Conservation (phyloP, 2,329 filamentous ascomycete genomes). For the Scorias spongiosa region DNA sequence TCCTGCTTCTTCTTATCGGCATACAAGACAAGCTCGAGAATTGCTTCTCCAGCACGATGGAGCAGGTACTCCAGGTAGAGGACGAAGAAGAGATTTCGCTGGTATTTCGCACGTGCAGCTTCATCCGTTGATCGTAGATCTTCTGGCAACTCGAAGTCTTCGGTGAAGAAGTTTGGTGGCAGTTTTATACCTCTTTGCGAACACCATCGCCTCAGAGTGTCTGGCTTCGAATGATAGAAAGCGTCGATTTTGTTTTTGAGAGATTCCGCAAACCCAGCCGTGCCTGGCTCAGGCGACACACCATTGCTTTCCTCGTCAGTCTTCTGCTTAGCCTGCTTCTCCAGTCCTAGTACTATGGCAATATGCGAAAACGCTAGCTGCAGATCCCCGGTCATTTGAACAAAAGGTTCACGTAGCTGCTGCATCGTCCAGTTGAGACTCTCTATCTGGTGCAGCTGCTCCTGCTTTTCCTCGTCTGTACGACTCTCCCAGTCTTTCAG, state of each 20-base stretch:
- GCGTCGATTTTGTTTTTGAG: constrained; percentile 38
- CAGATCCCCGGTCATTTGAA: constrained; percentile 45
- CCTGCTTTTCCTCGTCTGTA: constrained; percentile 6
- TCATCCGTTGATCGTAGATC: constrained; percentile 27
- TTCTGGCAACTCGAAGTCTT: constrained; percentile 33
- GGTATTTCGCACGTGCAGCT: constrained; percentile 46
- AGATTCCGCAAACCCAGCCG: constrained; percentile 39
- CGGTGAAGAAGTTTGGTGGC: constrained; percentile 36
- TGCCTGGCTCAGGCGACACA: constrained; percentile 39
- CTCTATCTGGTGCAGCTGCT: constrained; percentile 10
- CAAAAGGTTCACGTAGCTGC: constrained; percentile 52
- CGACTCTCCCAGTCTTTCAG: constrained; percentile 26
- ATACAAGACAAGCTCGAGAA: constrained; percentile 50
- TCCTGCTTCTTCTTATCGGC: constrained; percentile 50
- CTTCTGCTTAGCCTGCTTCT: constrained; percentile 19
- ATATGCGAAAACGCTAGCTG: constrained; percentile 52
- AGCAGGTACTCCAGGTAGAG: constrained; percentile 57
- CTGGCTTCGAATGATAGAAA: constrained; percentile 46
- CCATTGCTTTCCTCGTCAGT: constrained; percentile 23
- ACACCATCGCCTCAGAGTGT: constrained; percentile 37
- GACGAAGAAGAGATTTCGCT: constrained; percentile 55
- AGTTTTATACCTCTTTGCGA: constrained; percentile 31
- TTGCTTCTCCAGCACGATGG: constrained; percentile 41
- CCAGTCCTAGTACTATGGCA: constrained; percentile 38
- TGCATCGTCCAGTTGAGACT: constrained; percentile 52